These are phyloP conservation scores for Leccinum subtestaceum DNA, from an alignment of 768 basidiomycete species.

Conservation along the genomic window DNA sequence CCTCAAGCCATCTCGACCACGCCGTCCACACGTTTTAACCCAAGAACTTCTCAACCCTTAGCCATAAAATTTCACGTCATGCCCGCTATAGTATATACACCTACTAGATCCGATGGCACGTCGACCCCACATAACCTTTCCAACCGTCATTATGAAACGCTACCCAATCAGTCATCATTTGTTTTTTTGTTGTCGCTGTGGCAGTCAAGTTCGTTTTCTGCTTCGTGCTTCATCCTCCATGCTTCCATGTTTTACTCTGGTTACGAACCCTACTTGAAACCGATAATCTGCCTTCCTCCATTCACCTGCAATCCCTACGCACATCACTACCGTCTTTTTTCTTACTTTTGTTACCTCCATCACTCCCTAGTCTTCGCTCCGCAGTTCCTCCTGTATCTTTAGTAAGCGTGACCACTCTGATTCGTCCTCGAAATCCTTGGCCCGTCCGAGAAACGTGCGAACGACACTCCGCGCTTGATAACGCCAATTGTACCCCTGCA, in stretches of 20 bases:
- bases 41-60: constrained; percentile 4
- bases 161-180: constrained; percentile 1
- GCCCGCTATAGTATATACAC: neutral
- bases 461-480: constrained; percentile 85
- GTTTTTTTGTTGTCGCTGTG: neutral
- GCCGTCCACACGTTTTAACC: neutral
- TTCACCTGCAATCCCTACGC: neutral
- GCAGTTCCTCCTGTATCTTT: constrained; percentile 44
- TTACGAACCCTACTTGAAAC: neutral
- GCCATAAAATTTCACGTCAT: constrained; percentile 3
- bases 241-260: constrained; percentile 17
- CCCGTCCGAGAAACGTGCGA: constrained; percentile 84
- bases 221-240: constrained; percentile 8
- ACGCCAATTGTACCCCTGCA: constrained; percentile 66
- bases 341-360: neutral
- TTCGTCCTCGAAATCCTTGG: constrained; percentile 86
- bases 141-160: constrained; percentile 20
- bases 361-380: constrained; percentile 13
- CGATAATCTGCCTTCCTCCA: neutral
- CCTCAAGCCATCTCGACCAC: neutral
- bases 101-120: constrained; percentile 4
- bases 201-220: neutral
- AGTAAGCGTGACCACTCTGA: constrained; percentile 74
- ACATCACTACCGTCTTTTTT: constrained; percentile 16
- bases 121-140: neutral